Evolutionary conservation across 1,284 basidiomycete species (phyloP).

Genomic region (Moesziomyces sp.): DNA sequence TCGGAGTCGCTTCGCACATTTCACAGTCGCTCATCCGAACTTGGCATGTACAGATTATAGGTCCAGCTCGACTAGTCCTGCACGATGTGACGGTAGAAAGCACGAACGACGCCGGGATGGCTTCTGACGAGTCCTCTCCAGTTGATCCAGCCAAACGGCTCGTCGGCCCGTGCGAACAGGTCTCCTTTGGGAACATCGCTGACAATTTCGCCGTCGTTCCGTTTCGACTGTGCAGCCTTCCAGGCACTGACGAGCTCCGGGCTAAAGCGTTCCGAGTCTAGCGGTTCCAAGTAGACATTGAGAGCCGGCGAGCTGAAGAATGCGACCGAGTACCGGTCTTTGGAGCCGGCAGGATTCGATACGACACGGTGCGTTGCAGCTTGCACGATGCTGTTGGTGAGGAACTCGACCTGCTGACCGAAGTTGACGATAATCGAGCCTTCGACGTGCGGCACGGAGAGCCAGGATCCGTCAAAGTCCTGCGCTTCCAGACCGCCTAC

Average conservation of each 20-base stretch:
- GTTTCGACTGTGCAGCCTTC: conserved; percentile 23
- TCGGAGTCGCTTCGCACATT: too few species aligned
- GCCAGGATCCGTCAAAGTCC: conserved; percentile 51
- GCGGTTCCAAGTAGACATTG: conserved; percentile 33
- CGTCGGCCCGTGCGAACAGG: conserved; percentile 34
- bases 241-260: conserved; percentile 30
- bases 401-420: conserved; percentile 60
- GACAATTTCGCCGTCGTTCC: conserved; percentile 19
- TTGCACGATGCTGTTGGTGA: conserved; percentile 51
- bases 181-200: conserved; percentile 53
- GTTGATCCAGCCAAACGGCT: conserved; percentile 55
- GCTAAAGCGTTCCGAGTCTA: conserved; percentile 27
- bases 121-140: conserved; percentile 54
- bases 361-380: conserved; percentile 60
- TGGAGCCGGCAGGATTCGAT: conserved; percentile 9
- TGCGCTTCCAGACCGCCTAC: conserved; percentile 55
- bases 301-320: conserved; percentile 57
- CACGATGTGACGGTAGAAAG: conserved; percentile 34
- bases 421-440: conserved; percentile 56
- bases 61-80: neutral
- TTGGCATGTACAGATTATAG: neutral
- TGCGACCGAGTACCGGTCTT: conserved; percentile 41
- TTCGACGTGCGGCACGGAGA: conserved; percentile 46
- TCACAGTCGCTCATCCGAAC: too few species aligned
- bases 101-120: conserved; percentile 41